A percentile compares a stretch with the other conserved stretches of the same genome.
phyloP scores from a whole-genome alignment of 192 early-diverging fungal genomes.

The Coemansia brasiliensis region DNA sequence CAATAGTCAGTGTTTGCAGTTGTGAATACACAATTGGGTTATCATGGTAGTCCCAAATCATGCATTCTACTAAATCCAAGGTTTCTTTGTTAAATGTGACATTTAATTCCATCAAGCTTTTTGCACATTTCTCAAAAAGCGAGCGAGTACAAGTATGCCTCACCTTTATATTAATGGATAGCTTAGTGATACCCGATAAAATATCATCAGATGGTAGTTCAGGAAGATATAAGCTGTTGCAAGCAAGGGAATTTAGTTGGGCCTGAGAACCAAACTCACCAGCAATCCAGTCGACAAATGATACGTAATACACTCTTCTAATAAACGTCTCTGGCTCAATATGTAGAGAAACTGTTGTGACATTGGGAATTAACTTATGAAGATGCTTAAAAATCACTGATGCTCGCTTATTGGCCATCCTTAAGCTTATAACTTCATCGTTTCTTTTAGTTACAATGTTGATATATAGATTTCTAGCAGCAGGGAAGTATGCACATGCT shows the following conservation, averaged over 20 bases:
- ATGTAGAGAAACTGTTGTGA: not conserved
- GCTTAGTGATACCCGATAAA: not conserved
- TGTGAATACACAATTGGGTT: not conserved
- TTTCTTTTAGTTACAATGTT: not conserved
- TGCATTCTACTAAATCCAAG: not conserved
- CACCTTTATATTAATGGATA: not conserved
- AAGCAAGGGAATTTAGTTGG: not conserved
- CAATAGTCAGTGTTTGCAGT: not conserved
- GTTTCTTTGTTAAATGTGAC: not conserved
- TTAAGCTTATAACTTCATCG: not conserved
- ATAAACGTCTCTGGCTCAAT: not conserved
- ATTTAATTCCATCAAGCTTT: not conserved
- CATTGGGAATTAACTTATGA: not conserved
- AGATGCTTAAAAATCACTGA: not conserved
- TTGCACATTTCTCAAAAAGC: not conserved
- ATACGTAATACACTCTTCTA: not conserved
- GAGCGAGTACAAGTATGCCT: not conserved
- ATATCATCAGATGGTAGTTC: not conserved
- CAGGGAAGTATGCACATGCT: not conserved
- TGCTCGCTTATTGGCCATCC: too few species aligned
- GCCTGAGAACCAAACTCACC: not conserved
- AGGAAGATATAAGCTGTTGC: not conserved
- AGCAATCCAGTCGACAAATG: not conserved
- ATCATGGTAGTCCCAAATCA: not conserved
- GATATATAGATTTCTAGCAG: not conserved